Conservation (phyloP, 2,329 filamentous ascomycete genomes). For the Nemania serpens region DNA sequence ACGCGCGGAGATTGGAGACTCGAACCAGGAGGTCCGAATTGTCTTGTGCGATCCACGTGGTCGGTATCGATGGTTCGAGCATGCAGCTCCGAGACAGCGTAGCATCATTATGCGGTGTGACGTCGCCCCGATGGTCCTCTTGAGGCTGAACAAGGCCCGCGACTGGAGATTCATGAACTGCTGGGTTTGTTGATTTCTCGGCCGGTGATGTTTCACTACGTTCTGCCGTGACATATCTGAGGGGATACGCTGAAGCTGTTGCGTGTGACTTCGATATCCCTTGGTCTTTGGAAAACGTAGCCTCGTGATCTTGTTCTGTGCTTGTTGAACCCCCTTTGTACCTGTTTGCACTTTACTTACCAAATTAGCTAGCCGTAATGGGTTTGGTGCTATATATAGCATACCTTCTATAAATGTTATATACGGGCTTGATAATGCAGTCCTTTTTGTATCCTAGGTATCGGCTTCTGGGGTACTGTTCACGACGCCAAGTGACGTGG, state of each 20-base stretch:
- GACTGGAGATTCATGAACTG: not conserved
- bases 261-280: not conserved
- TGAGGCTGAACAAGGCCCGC: not conserved
- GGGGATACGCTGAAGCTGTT: no score
- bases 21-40: not conserved
- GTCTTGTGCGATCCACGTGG: constrained; percentile 8
- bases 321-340: no score
- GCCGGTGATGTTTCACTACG: not conserved
- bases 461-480: no score
- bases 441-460: no score
- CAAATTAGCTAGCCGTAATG: no score
- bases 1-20: not conserved
- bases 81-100: constrained; percentile 5
- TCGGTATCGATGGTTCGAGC: constrained; percentile 7
- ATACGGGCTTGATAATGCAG: no score
- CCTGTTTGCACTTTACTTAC: no score
- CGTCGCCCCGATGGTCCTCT: not conserved
- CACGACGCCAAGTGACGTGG: no score
- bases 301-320: no score
- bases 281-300: no score
- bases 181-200: not conserved
- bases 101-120: not conserved
- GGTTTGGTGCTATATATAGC: no score
- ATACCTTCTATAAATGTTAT: no score
- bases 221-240: not conserved